Evolutionary conservation across 2,329 filamentous ascomycete species (phyloP).

Genomic region (Diaporthe sp.): DNA sequence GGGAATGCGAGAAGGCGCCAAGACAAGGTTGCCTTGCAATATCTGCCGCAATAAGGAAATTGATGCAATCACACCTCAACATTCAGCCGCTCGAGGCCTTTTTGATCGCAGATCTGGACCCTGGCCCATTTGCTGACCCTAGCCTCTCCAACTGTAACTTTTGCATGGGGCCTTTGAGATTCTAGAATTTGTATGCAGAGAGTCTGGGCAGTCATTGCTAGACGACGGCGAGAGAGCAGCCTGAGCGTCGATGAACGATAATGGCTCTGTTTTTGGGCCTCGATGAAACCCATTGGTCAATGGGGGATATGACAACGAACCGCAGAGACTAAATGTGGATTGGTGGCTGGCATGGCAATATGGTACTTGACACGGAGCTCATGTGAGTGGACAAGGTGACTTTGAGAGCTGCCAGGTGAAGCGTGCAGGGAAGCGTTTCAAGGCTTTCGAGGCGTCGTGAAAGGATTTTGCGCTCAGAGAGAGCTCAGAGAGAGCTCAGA

Average conservation of each 20-base stretch:
- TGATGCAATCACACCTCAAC: background rate
- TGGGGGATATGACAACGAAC: background rate
- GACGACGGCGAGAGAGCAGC: background rate
- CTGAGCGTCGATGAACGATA: background rate
- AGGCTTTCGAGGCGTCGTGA: background rate
- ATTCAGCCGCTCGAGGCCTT: background rate
- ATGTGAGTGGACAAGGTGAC: background rate
- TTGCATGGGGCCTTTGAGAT: background rate
- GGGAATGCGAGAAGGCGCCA: background rate
- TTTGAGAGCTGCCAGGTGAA: background rate
- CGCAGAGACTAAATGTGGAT: background rate
- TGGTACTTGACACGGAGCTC: background rate
- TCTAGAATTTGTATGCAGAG: background rate
- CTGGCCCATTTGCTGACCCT: background rate
- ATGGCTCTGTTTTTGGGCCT: background rate
- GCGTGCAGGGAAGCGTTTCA: background rate
- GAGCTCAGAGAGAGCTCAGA: too few relatives aligned
- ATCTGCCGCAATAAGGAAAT: background rate
- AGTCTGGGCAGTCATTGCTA: background rate
- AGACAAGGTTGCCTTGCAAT: background rate
- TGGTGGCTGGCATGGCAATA: background rate
- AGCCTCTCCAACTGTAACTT: background rate
- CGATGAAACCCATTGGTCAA: background rate
- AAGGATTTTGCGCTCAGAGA: background rate
- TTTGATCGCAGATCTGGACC: background rate